phyloP scores from a whole-genome alignment of 768 basidiomycete genomes.

The Naganishia kalamii region DNA sequence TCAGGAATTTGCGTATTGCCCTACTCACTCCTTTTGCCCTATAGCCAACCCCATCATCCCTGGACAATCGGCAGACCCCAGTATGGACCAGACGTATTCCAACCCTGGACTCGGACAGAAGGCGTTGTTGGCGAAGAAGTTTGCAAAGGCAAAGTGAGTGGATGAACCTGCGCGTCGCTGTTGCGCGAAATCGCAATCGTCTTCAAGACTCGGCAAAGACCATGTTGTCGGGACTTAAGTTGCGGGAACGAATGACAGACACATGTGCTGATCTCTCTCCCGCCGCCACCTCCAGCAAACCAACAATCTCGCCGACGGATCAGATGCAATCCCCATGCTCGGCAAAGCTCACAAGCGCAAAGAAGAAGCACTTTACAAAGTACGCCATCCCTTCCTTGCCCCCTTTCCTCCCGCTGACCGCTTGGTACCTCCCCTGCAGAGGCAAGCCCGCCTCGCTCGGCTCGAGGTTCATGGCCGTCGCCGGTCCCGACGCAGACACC shows the following conservation, averaged over 20 bases:
- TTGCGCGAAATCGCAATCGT: no score
- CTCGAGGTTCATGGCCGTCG: constrained; percentile 21
- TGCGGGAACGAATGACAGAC: not conserved
- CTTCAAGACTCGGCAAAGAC: no score
- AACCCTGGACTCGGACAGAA: constrained; percentile 63
- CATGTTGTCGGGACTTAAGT: no score
- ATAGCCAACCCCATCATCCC: constrained; percentile 41
- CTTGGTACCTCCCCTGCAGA: not conserved
- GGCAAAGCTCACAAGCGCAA: constrained; percentile 81
- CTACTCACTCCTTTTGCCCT: not conserved
- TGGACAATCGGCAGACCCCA: constrained; percentile 33
- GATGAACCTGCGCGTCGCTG: no score
- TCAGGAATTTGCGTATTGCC: not conserved
- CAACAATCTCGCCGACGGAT: constrained; percentile 87
- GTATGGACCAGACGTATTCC: constrained; percentile 21
- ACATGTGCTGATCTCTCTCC: not conserved
- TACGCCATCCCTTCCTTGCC: constrained; percentile 48
- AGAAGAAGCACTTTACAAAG: constrained; percentile 91
- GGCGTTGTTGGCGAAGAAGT: constrained; percentile 84
- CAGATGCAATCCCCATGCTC: constrained; percentile 89
- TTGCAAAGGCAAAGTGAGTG: constrained; percentile 79
- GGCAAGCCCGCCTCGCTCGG: constrained; percentile 21
- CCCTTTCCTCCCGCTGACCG: not conserved
- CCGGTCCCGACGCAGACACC: constrained; percentile 7
- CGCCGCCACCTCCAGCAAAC: constrained; percentile 57